A percentile compares a stretch with the other conserved stretches of the same genome.
These are phyloP conservation scores for Pseudogymnoascus sp. DNA, from an alignment of 2,329 filamentous ascomycete genomes.

Conservation along the genomic window DNA sequence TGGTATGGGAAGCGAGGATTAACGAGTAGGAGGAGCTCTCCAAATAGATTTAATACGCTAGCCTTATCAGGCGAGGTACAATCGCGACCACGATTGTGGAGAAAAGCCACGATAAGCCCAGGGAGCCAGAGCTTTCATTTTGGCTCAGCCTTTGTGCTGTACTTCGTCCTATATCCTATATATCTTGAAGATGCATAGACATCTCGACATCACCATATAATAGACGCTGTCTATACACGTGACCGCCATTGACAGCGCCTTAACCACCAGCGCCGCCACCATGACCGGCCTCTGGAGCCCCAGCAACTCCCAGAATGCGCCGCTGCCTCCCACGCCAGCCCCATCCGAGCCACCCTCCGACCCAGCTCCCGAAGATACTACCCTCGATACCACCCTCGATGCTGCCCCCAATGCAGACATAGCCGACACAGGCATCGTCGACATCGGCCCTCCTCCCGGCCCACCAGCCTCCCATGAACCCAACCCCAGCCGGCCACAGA, in stretches of 20 bases:
- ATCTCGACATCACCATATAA: neutral
- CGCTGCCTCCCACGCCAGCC: constrained; percentile 10
- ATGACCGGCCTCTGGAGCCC: constrained; percentile 28
- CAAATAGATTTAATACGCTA: neutral
- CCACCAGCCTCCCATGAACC: constrained; percentile 18
- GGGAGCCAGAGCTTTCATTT: constrained; percentile 6
- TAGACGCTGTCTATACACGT: neutral
- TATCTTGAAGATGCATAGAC: neutral
- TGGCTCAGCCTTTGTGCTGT: neutral
- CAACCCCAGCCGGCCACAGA: constrained; percentile 24
- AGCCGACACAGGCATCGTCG: constrained; percentile 37
- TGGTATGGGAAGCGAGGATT: neutral
- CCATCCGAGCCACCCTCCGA: neutral
- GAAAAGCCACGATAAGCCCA: constrained; percentile 5
- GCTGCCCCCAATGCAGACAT: constrained; percentile 29
- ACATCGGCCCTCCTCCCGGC: constrained; percentile 27
- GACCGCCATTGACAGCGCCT: neutral
- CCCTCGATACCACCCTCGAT: neutral
- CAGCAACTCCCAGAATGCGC: constrained; percentile 11
- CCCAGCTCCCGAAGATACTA: constrained; percentile 3
- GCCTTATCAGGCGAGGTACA: constrained; percentile 7
- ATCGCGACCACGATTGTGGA: constrained; percentile 10
- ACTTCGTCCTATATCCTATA: neutral
- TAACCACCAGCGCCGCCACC: neutral
- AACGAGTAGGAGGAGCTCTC: neutral